phyloP scores from a whole-genome alignment of 2,329 filamentous ascomycete species.

The Chaetomium olivaceum region DNA sequence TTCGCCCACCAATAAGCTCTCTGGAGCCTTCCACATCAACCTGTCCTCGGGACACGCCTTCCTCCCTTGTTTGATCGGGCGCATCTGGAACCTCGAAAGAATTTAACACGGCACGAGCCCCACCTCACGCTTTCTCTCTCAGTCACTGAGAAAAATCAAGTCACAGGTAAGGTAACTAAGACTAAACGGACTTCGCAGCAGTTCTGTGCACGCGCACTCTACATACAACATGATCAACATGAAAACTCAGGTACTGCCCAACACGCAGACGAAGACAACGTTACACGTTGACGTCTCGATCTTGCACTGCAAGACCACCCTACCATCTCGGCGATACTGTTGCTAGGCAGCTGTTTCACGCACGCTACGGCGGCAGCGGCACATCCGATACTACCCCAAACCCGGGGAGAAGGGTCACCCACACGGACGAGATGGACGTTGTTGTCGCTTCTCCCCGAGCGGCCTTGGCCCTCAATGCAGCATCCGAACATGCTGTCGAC shows the following conservation, averaged over 20 bases:
- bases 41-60: constrained; percentile 2
- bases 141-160: neutral
- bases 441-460: neutral
- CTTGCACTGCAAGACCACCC: neutral
- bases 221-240: neutral
- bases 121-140: neutral
- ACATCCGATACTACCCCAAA: constrained; percentile 10
- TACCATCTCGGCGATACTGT: constrained; percentile 5
- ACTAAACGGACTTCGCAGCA: neutral
- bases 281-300: constrained; percentile 6
- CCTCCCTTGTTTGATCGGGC: neutral
- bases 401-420: constrained; percentile 3
- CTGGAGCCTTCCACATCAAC: neutral
- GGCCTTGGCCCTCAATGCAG: neutral
- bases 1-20: constrained; percentile 4
- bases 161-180: neutral
- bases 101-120: neutral
- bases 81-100: neutral
- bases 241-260: neutral
- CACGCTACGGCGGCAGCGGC: neutral
- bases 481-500: neutral
- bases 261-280: constrained; percentile 4
- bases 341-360: neutral
- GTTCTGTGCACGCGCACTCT: neutral
- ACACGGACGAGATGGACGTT: constrained; percentile 3